Percentiles rank a stretch among this genome's conserved stretches.
These are phyloP conservation scores for Pyricularia pennisetigena DNA, from an alignment of 2,329 filamentous ascomycete species.

Conservation along the genomic window DNA sequence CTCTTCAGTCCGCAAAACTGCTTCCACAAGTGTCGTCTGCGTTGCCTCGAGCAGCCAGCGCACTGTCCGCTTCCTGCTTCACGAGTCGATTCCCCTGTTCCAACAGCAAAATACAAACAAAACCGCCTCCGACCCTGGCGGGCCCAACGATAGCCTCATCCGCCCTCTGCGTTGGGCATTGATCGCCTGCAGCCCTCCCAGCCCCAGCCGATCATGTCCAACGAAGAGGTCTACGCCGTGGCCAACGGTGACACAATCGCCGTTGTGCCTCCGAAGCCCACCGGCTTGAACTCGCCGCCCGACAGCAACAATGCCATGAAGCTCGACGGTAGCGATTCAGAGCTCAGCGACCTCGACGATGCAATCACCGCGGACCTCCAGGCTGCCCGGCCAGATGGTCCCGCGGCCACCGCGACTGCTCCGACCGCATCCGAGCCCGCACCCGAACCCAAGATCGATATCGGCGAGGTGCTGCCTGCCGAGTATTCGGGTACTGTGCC, in stretches of 20 bases:
- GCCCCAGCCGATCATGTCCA: slow-evolving; percentile 36
- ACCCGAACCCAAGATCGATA: slow-evolving; percentile 33
- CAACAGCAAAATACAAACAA: neutral
- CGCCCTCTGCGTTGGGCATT: slow-evolving; percentile 5
- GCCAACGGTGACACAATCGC: slow-evolving; percentile 23
- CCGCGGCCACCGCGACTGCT: slow-evolving; percentile 6
- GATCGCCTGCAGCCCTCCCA: slow-evolving; percentile 16
- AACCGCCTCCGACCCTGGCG: slow-evolving; percentile 3
- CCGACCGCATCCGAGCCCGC: slow-evolving; percentile 9
- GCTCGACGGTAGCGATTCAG: slow-evolving; percentile 52
- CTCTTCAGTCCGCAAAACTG: neutral
- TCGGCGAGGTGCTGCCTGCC: slow-evolving; percentile 72
- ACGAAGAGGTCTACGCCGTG: slow-evolving; percentile 40
- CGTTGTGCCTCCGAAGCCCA: slow-evolving; percentile 22
- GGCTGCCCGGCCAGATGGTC: slow-evolving; percentile 5
- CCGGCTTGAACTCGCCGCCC: slow-evolving; percentile 51
- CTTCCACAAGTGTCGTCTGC: slow-evolving; percentile 1
- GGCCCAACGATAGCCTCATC: neutral
- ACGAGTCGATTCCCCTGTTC: neutral
- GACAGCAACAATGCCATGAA: slow-evolving; percentile 53
- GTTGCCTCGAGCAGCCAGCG: slow-evolving; percentile 4
- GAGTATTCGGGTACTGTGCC: slow-evolving; percentile 89
- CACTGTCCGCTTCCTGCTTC: neutral
- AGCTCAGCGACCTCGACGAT: slow-evolving; percentile 56
- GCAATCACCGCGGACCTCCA: slow-evolving; percentile 29